Evolutionary conservation across 768 basidiomycete species (phyloP), one percentile per base, ranked within the genome.

Genomic region (Hygrophorus pudorinus): DNA sequence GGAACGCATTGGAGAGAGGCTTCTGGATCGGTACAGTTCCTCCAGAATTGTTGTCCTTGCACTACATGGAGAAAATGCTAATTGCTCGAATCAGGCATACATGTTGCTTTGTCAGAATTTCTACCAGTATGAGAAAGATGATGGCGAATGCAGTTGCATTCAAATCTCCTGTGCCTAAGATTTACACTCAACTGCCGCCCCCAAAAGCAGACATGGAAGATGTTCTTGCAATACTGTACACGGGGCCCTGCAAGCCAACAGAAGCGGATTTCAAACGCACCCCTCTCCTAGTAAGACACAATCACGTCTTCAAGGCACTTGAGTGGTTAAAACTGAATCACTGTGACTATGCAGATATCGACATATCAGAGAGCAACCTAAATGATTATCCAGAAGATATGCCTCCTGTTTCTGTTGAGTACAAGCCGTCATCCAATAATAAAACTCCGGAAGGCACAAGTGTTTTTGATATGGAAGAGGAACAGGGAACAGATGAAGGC

Each of bases 1-100:
- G 28, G n/a, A 18, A 42, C 33, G 48, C 63, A 8, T 40, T 68
- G 8, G 62, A 59, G 2, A 62, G 60, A 42, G 59, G 59, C 2
- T 41, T 64, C 1, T 68, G 65, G 65, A 5, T 68, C 4, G 66
- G 66, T 10, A 50, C 58, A 13, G 53, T 65, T 1, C 66, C 63
- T 3, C 5, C 35, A 4, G 48, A 51, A 11, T 46, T 68, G 3
- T n/a, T 42, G 14, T 34, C 37, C 8, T 42, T 68, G 1, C 56
- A 32, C 0, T 62, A 53, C 33, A 48, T 49, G 2, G 65, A 68
- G 45, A 49, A 59, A 34, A 5, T 58, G 11, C 21, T 63, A 32
- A 53, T 63, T 5, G 47, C 59, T 14, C 35, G 52, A 2, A 51
- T 56, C 47, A 27, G 59, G 0, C 55, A 55, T 28, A 65, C 59